Evolutionary conservation across 1,139 yeast genomes (phyloP), one percentile per base, ranked within the genome.

Genomic region (Scheffersomyces parashehatae): DNA sequence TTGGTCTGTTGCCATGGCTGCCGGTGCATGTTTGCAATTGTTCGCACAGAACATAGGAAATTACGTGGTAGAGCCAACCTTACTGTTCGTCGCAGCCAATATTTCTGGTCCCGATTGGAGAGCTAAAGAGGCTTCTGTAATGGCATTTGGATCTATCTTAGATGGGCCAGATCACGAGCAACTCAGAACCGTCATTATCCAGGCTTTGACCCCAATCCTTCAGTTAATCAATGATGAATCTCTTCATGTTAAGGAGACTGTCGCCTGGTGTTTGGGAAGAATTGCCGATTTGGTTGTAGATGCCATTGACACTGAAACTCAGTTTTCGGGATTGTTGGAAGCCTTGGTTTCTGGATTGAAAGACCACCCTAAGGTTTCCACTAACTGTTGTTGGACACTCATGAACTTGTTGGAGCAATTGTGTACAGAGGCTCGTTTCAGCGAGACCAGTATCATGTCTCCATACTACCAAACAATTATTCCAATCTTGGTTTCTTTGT

Each of bases 1-100:
- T 58, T 93, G 99, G 99, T 87, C 91, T 44, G 96, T 90, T 37
- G 84, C 97, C 7, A 93, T 93, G 99, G 97, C 99, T 41, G 97
- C 99, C 2, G 99, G 97, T 58, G 93, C 98, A 11, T 95, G 98
- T 68, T 74, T 93, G 59, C 97, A 89, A 69, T 75, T 93, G 50
- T 91, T 88, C 68, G 97, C 99, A 4, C 96, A 88, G 64, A 82
- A 87, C 59, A 87, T 95, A 40, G 95, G 93, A 12, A 83, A 86
- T 60, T 83, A 83, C 54, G 90, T 93, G 40, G 90, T 91, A 36
- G 86, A 83, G 49, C 93, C 95, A 38, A 88, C 96, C 4, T 71
- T 93, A 50, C 77, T 77, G 44, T 93, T 90, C 70, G 97, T 93
- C 31, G 91, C 85, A 53, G 75, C 79, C 36, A 87, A 88, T 59